A percentile compares a stretch with the other conserved stretches of the same genome.
These are phyloP conservation scores for Davidsoniella virescens DNA, from an alignment of 2,329 filamentous ascomycete species.

Conservation along the genomic window DNA sequence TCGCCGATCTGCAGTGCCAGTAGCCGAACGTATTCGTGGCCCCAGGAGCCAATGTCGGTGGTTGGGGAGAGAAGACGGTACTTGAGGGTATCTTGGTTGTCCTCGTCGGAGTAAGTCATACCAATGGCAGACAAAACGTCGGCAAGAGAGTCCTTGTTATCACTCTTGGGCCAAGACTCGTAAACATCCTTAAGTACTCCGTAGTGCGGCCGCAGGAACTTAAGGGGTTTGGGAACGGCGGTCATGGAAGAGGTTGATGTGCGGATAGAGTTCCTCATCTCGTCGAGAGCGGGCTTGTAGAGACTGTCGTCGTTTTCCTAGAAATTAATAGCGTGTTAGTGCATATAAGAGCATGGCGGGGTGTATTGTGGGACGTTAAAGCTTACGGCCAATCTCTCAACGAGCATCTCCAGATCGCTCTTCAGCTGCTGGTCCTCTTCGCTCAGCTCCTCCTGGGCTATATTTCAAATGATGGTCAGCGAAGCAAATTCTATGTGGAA, in stretches of 20 bases:
- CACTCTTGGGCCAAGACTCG: constrained; percentile 70
- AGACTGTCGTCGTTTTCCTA: constrained; percentile 76
- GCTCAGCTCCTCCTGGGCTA: constrained; percentile 66
- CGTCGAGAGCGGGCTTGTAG: constrained; percentile 83
- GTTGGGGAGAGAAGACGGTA: constrained; percentile 82
- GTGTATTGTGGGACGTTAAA: background rate
- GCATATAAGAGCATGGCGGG: constrained; percentile 6
- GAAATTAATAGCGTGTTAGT: background rate
- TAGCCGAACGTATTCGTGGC: constrained; percentile 95
- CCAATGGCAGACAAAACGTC: constrained; percentile 94
- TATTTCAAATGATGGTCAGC: background rate
- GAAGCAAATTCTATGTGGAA: no score
- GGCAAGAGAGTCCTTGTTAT: constrained; percentile 77
- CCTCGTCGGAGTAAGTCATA: constrained; percentile 97
- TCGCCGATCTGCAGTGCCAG: constrained; percentile 89
- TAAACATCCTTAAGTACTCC: constrained; percentile 75
- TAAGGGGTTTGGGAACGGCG: constrained; percentile 92
- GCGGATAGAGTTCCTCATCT: constrained; percentile 97
- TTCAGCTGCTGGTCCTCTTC: constrained; percentile 98
- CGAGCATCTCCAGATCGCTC: constrained; percentile 93
- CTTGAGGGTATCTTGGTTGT: constrained; percentile 88
- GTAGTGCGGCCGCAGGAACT: constrained; percentile 95
- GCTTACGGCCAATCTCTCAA: constrained; percentile 75
- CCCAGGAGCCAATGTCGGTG: constrained; percentile 90
- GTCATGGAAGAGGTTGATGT: constrained; percentile 99